Percentiles rank a stretch among this genome's conserved stretches.
phyloP scores from a whole-genome alignment of 2,329 filamentous ascomycete genomes.

The Botrytis pseudocinerea region DNA sequence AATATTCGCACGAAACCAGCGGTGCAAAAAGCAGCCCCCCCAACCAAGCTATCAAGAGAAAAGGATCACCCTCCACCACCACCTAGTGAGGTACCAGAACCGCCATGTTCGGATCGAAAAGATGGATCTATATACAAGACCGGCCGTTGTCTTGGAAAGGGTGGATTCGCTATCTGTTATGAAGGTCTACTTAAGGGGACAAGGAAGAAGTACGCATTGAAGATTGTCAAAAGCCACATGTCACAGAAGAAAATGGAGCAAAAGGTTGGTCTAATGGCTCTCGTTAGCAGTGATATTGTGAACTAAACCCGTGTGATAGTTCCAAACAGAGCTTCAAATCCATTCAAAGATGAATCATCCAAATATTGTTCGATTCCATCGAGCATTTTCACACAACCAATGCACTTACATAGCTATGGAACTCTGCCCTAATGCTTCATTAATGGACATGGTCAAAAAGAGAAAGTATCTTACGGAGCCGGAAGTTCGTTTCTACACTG shows the following conservation, averaged over 20 bases:
- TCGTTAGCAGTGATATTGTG: neutral
- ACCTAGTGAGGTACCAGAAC: constrained; percentile 60
- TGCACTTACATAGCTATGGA: constrained; percentile 94
- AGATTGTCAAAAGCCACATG: constrained; percentile 84
- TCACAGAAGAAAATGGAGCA: constrained; percentile 75
- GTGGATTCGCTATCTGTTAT: constrained; percentile 81
- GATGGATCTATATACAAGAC: constrained; percentile 73
- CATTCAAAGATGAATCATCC: constrained; percentile 97
- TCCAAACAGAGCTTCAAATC: constrained; percentile 87
- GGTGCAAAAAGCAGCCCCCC: constrained; percentile 48
- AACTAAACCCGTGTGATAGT: constrained; percentile 46
- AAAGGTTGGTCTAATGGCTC: constrained; percentile 58
- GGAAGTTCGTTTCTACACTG: constrained; percentile 88
- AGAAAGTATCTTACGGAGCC: constrained; percentile 88
- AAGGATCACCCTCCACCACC: constrained; percentile 68
- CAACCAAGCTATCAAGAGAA: constrained; percentile 52
- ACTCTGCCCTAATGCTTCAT: constrained; percentile 89
- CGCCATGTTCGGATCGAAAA: constrained; percentile 66
- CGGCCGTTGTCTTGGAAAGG: constrained; percentile 74
- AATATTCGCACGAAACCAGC: constrained; percentile 50
- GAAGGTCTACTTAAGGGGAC: constrained; percentile 66
- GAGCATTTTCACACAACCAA: constrained; percentile 85
- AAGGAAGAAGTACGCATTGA: constrained; percentile 70
- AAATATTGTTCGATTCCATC: constrained; percentile 93
- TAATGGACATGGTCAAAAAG: constrained; percentile 97